A percentile compares a stretch with the other conserved stretches of the same genome.
Evolutionary conservation across 2,329 filamentous ascomycete genomes (phyloP).

Genomic region (Cladosporium velox): DNA sequence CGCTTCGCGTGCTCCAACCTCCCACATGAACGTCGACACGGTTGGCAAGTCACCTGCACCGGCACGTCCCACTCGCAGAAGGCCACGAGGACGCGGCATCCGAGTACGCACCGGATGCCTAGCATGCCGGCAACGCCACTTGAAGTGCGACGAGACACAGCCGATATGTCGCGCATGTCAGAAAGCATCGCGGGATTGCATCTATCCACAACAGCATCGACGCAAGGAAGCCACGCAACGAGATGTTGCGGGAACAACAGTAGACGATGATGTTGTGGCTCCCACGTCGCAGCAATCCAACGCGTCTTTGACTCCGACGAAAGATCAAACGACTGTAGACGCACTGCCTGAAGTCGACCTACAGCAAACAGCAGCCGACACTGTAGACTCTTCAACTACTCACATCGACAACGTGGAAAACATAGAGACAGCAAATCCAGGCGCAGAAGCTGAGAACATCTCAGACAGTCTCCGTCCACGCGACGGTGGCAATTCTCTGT

Average conservation of each 20-base stretch:
- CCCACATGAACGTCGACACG: constrained; percentile 9
- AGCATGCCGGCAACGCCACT: constrained; percentile 47
- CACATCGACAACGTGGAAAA: neutral
- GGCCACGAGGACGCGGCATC: constrained; percentile 47
- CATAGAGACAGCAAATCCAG: neutral
- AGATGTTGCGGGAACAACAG: neutral
- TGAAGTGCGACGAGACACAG: constrained; percentile 51
- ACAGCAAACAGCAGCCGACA: neutral
- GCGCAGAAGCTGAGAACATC: neutral
- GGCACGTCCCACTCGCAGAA: constrained; percentile 28
- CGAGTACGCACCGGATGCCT: constrained; percentile 46
- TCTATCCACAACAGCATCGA: constrained; percentile 31
- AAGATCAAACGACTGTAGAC: too few relatives aligned
- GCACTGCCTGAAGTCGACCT: neutral
- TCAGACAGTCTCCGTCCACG: neutral
- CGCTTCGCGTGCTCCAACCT: constrained; percentile 16
- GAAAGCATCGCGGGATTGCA: constrained; percentile 44
- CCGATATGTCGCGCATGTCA: constrained; percentile 45
- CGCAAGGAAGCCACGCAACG: neutral
- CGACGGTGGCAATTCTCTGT: neutral
- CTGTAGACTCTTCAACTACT: neutral
- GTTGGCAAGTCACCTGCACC: neutral
- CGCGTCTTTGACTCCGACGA: neutral
- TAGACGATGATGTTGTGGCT: neutral
- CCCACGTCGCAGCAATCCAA: neutral